A percentile compares a stretch with the other conserved stretches of the same genome.
Conservation (phyloP, 768 basidiomycete species). For the Leucosporidium yakuticum region DNA sequence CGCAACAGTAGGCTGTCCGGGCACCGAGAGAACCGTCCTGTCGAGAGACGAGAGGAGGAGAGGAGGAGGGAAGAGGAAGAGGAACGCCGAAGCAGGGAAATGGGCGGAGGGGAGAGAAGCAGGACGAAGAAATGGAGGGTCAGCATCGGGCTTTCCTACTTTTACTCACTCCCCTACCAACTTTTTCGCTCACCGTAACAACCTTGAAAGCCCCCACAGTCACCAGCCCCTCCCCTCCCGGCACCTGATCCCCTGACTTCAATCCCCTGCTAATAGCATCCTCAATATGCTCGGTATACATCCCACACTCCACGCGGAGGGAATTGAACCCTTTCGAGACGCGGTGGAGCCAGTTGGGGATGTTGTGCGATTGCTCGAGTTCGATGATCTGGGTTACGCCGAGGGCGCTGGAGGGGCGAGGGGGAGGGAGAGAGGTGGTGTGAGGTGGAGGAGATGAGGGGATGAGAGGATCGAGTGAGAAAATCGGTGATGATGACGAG, state of each 20-base stretch:
- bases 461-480: too few species aligned
- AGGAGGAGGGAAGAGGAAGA: too few species aligned
- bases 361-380: constrained; percentile 38
- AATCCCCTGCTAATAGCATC: constrained; percentile 25
- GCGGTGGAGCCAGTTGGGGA: constrained; percentile 22
- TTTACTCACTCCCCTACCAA: too few species aligned
- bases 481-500: too few species aligned
- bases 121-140: too few species aligned
- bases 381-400: constrained; percentile 40
- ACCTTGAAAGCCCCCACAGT: constrained; percentile 36
- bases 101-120: too few species aligned
- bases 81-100: too few species aligned
- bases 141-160: too few species aligned
- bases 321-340: constrained; percentile 15
- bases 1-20: constrained; percentile 38
- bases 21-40: constrained; percentile 38
- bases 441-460: too few species aligned
- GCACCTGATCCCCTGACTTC: constrained; percentile 25
- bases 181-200: constrained; percentile 30
- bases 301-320: constrained; percentile 34
- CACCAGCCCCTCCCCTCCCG: constrained; percentile 28
- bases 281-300: constrained; percentile 33
- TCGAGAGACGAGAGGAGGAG: neutral
- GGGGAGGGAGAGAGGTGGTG: too few species aligned
- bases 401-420: too few species aligned